Evolutionary conservation across 345 rosid species (phyloP), one percentile per base, ranked within the genome.

Genomic region (Citrus unshiu): DNA sequence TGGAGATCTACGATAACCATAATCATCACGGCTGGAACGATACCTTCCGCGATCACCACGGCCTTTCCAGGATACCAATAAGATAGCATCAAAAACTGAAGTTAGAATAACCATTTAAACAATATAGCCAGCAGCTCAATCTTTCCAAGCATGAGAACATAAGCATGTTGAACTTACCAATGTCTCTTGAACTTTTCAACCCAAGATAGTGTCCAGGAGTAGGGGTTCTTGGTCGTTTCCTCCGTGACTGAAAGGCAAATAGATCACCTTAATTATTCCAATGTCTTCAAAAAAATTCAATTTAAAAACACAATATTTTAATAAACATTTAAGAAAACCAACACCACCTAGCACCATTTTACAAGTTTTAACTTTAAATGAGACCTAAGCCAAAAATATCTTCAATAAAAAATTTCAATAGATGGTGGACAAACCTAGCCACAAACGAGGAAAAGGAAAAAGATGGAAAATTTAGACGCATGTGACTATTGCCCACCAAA

Each of bases 121-220:
- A 71, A 65, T 59, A 34, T 32, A 66, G 32, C 40, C 62, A 35
- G 32, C 7, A 32, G 12, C 2, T 37, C 25, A 39, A 65, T 30
- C 65, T 56, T 37, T 8, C 67, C 24, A 32, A 68, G 59, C 60
- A 35, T 35, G 24, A 69, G 65, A 40, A 74, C 56, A 54, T 12
- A 58, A 24, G 24, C 46, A 46, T 57, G 51, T 25, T 39, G 68
- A 40, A 69, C 85, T 83, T 78, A 96, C 99, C 97, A 19, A 56
- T 79, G 57, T 94, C 98, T 81, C 98, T 85, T 66, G 90, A 81
- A 76, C 86, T 96, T 85, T 96, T 96, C 86, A 96, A 83, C 70
- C 99, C 99, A 82, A 96, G 98, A 86, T 96, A 96, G 84, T 96
- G 98, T 65, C 99, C 99, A 9, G 99, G 98, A 22, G 99, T 96